These are phyloP conservation scores for Mortierella sp. DNA, from an alignment of 371 early-diverging fungal species.

Conservation along the genomic window DNA sequence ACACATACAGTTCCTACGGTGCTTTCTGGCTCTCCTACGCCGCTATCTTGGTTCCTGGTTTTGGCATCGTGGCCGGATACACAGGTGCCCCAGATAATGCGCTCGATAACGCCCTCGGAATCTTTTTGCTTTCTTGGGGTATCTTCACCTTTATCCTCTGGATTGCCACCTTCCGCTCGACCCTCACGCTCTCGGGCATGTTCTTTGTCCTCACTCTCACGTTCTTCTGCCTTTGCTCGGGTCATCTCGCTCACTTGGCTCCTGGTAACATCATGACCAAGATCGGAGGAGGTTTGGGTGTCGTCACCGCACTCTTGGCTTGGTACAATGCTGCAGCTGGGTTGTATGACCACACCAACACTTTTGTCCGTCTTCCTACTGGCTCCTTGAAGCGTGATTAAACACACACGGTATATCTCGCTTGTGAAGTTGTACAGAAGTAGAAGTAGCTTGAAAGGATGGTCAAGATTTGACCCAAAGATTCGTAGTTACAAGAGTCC, in stretches of 20 bases:
- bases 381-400: conserved; percentile 51
- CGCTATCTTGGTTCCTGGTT: conserved; percentile 69
- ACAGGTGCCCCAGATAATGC: conserved; percentile 48
- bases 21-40: conserved; percentile 85
- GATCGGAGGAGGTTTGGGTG: conserved; percentile 73
- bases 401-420: background rate
- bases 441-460: background rate
- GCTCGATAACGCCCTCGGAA: conserved; percentile 71
- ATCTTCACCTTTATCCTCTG: conserved; percentile 75
- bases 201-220: conserved; percentile 75
- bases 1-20: conserved; percentile 67
- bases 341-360: conserved; percentile 66
- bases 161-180: conserved; percentile 73
- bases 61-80: conserved; percentile 62
- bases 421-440: background rate
- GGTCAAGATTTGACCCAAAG: no score
- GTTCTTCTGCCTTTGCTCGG: conserved; percentile 70
- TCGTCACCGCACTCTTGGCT: conserved; percentile 74
- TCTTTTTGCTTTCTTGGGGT: conserved; percentile 76
- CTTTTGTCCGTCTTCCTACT: conserved; percentile 68
- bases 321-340: conserved; percentile 80
- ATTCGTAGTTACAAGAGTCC: no score
- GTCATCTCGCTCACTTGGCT: conserved; percentile 55
- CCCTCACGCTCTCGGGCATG: conserved; percentile 66
- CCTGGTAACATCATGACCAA: conserved; percentile 40